These are phyloP conservation scores for Schwanniomyces polymorphus DNA, from an alignment of 805 yeast genomes.

Conservation along the genomic window DNA sequence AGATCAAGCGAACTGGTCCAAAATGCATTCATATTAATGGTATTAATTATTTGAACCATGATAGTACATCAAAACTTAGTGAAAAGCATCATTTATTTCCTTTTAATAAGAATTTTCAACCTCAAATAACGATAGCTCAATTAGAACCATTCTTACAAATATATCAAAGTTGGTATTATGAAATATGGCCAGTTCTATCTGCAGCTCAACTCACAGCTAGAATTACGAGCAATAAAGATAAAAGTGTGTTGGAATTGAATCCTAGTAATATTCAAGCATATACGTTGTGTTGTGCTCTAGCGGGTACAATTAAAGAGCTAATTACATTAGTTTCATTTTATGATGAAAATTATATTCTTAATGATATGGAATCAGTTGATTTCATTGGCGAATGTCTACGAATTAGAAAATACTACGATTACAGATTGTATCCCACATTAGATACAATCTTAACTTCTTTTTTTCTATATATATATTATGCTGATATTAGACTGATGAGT, in stretches of 20 bases:
- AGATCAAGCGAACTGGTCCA: slow-evolving; percentile 37
- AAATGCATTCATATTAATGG: no score
- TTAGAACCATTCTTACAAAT: slow-evolving; percentile 35
- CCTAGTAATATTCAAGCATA: slow-evolving; percentile 20
- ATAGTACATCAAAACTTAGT: slow-evolving; percentile 29
- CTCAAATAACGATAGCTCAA: slow-evolving; percentile 14
- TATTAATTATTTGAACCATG: no score
- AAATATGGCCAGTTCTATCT: slow-evolving; percentile 39
- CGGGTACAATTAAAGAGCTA: slow-evolving; percentile 34
- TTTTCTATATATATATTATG: slow-evolving; percentile 34
- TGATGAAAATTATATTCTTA: slow-evolving; percentile 4
- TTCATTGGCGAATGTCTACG: slow-evolving; percentile 28
- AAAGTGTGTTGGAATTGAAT: slow-evolving; percentile 4
- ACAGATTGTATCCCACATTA: slow-evolving; percentile 22
- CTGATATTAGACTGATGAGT: slow-evolving; percentile 25
- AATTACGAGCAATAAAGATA: slow-evolving; percentile 12
- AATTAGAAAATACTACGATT: slow-evolving; percentile 25
- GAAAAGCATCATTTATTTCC: slow-evolving; percentile 1
- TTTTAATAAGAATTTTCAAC: neutral
- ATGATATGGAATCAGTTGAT: slow-evolving; percentile 3
- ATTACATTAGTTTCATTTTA: slow-evolving; percentile 12
- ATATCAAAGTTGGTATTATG: slow-evolving; percentile 42
- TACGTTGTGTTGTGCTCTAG: slow-evolving; percentile 33
- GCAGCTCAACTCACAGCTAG: slow-evolving; percentile 29
- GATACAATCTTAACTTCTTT: slow-evolving; percentile 36